Evolutionary conservation across 352 stramenopile species (phyloP), one percentile per base, ranked within the genome.

Genomic region (Globisporangium acanthophoron): DNA sequence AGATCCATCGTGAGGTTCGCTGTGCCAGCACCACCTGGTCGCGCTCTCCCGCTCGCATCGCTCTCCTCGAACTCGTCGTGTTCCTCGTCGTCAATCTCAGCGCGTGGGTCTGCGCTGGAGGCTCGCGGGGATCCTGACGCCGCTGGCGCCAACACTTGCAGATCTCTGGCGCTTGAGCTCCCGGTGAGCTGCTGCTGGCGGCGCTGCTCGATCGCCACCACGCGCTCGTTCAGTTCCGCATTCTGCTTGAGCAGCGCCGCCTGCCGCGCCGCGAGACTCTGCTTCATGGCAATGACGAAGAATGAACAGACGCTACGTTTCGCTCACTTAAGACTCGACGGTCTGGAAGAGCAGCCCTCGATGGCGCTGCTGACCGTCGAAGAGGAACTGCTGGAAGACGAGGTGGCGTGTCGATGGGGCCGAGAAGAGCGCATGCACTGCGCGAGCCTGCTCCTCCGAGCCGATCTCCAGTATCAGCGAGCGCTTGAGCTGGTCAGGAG

Each of bases 121-220:
- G 37, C 3, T 43, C 13, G 37, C 3, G 37, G 37, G 12, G 12
- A 43, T 18, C 37, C 12, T 18, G 37, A 43, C 11, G 37, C 3
- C 12, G 12, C 8, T 8, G n/a, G 29, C 18, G 31, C n/a, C 24
- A n/a, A 1, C 20, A 24, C 21, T 5, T 18, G 48, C 48, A 53
- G 48, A 16, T 53, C 48, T 5, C n/a, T 33, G 3, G 33, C 27
- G 29, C 29, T 54, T 24, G 41, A 64, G 0, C n/a, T 31, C 21
- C 50, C 55, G 24, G 46, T 54, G 18, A 77, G 56, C 59, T 86
- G 74, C 58, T 82, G 73, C 62, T 81, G 73, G 13, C 71, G 71
- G 41, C 73, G 75, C 41, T 84, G 73, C 50, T 90, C 77, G 46
- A 88, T 87, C 13, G 77, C 77, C 54, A 84, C 77, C 1, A 90